Evolutionary conservation across 345 rosid species (phyloP).

Genomic region (Mercurialis annua): DNA sequence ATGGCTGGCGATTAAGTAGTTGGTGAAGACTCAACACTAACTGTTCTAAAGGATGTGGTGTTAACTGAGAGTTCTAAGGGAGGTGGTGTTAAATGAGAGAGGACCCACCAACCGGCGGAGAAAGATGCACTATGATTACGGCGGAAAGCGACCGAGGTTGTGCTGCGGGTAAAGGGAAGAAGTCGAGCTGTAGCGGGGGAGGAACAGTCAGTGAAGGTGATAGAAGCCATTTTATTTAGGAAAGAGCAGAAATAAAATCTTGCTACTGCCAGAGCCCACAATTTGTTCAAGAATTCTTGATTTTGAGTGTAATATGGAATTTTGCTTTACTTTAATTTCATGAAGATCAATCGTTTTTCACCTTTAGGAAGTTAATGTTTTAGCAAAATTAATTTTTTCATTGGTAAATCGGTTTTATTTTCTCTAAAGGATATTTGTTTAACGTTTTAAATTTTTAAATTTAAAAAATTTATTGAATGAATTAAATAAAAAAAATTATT

Average conservation of each 20-base stretch:
- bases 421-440: no score
- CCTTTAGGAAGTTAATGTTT: no score
- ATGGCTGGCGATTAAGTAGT: neutral
- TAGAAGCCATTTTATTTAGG: constrained; percentile 24
- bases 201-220: constrained; percentile 41
- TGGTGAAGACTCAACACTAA: neutral
- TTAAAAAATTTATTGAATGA: no score
- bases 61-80: no score
- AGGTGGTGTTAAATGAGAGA: constrained; percentile 11
- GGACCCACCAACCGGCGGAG: constrained; percentile 30
- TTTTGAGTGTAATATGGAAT: neutral
- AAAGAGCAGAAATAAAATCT: neutral
- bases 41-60: no score
- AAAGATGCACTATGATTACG: constrained; percentile 2
- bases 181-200: constrained; percentile 40
- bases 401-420: no score
- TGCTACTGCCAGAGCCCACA: constrained; percentile 1
- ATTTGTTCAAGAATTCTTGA: neutral
- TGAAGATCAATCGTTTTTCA: no score
- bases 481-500: no score
- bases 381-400: no score
- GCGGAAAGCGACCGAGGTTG: constrained; percentile 5
- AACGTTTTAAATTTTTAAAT: no score
- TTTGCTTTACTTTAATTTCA: no score
- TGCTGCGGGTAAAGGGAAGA: constrained; percentile 36